Conservation (phyloP, 352 stramenopile genomes). For the Blastocystis sp. region DNA sequence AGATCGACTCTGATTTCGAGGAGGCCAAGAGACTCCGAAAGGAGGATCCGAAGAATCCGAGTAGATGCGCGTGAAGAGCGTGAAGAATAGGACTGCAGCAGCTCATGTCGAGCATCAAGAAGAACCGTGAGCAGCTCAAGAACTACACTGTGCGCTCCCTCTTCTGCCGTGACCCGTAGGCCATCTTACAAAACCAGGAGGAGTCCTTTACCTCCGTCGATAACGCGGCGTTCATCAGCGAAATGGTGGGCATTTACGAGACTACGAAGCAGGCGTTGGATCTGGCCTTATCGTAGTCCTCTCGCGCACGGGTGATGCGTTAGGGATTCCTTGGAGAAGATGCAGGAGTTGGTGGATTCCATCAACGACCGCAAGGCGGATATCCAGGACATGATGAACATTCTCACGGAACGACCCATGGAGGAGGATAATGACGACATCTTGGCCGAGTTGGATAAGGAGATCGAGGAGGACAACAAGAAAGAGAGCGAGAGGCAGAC, state of each 20-base stretch:
- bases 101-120: slow-evolving; percentile 1
- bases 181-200: slow-evolving; percentile 16
- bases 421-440: slow-evolving; percentile 29
- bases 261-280: slow-evolving; percentile 17
- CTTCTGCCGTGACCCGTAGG: background rate
- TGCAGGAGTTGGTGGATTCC: slow-evolving; percentile 51
- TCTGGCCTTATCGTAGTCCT: slow-evolving; percentile 5
- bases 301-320: background rate
- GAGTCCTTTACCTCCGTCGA: background rate
- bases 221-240: slow-evolving; percentile 28
- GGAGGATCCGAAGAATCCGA: slow-evolving; percentile 30
- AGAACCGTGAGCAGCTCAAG: background rate
- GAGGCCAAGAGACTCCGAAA: background rate
- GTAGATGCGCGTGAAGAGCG: background rate
- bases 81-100: slow-evolving; percentile 22
- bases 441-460: background rate
- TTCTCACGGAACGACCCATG: background rate
- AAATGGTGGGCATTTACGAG: slow-evolving; percentile 32
- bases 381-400: slow-evolving; percentile 12
- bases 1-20: background rate
- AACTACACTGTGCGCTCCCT: slow-evolving; percentile 13
- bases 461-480: slow-evolving; percentile 3
- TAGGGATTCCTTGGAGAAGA: slow-evolving; percentile 36
- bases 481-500: background rate
- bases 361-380: slow-evolving; percentile 10